Base-by-base conservation (phyloP, 495 filamentous ascomycete species). In the Tetracladium setigerum region DNA sequence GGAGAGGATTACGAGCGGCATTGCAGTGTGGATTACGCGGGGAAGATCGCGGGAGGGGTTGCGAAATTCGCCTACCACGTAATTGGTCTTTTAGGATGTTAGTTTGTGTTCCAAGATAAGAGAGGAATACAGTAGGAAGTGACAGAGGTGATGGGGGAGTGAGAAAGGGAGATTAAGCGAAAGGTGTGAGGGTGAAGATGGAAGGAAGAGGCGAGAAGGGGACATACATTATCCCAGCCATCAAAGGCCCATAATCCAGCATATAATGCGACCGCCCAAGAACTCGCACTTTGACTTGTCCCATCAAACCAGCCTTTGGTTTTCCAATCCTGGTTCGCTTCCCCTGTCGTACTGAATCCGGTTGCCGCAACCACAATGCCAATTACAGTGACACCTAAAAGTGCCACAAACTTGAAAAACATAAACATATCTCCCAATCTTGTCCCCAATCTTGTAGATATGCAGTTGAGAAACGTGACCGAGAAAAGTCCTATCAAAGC, bases 181-280 rank as follows among this genome's bases (percentile, higher is more conserved):
- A n/a, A n/a, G n/a, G n/a, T n/a, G n/a, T n/a, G n/a, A 24, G 30
- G 22, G 6, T 19, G 5, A 41, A 38, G 11, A 36, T 40, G 17
- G 33, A 42, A 31, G 33, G 15, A n/a, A 46, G 7, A 27, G 34
- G 34, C 13, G 16, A 37, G 34, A 35, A 14, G 5, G 46, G 48
- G 51, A 71, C 85, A 69, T 66, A 92, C 90, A 64, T 98, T 98
- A 61, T 98, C 92, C 92, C 92, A 98, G 15, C 92, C 92, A 59
- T 98, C 92, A 66, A 91, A 98, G 2, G 92, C 92, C 92, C 92
- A 98, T 2, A 98, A 72, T 9, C 92, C 92, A 19, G 89, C 91
- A 64, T 98, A 98, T 47, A 98, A 63, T 4, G 92, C 92, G 42
- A 97, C 86, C 13, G 89, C 89, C 82, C 87, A 94, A 52, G 79